Base-by-base conservation (phyloP, 768 basidiomycete genomes). In the Macrolepiota fuliginosa region DNA sequence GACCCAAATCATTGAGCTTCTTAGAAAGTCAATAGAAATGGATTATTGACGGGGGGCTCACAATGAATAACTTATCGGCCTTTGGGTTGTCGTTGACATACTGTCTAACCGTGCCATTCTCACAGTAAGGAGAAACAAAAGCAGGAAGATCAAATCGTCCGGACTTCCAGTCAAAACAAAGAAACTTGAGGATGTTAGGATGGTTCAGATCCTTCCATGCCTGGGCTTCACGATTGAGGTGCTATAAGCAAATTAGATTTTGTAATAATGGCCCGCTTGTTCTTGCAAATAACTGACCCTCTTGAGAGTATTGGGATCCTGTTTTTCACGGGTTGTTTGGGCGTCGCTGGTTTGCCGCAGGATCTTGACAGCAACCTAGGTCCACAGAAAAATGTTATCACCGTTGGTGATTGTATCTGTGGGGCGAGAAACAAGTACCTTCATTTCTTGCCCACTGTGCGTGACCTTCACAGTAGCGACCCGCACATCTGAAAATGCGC, bases 61-160 rank as follows among this genome's bases (percentile, higher is more conserved):
- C 68, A 17, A 67, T 39, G 29, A 50, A 45, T 11, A 61, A 25
- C 1, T 63, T 32, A 29, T 55, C 19, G 13, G 42, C 29, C 6
- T 62, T 42, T 2, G 66, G 66, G 40, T 69, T 13, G 4, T 1
- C 51, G n/a, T 46, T 13, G 2, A 69, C 22, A 45, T 64, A 66
- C 4, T 58, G 29, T 6, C 47, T 39, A 4, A 61, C 61, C 2
- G 27, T 42, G 1, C 63, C 66, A 4, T 46, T 45, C 2, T 60
- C 53, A 51, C 66, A 67, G 22, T 60, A 62, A 1, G 64, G 66
- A 22, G 66, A 65, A 11, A 69, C 49, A 3, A 67, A 58, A 22
- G 67, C 67, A 5, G 67, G 65, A 32, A 54, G 32, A 12, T 35
- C 25, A 3, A 24, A 62, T 42, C 42, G 51, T 6, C 50, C 54